Percentiles rank a stretch among this genome's conserved stretches.
Conservation (phyloP, 768 basidiomycete genomes). For the Suillus occidentalis region DNA sequence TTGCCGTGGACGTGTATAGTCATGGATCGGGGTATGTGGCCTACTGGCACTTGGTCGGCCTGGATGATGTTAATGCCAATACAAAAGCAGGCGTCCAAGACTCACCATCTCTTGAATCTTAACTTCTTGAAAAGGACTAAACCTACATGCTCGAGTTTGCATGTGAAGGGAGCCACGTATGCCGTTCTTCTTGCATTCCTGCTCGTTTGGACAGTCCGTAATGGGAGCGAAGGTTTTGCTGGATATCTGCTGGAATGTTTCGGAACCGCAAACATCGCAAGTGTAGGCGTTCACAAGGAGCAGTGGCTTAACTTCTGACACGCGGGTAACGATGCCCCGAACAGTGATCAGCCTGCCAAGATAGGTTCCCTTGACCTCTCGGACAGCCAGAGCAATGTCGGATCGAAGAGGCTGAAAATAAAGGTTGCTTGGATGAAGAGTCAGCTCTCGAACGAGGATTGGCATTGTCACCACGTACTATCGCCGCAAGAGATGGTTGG, state of each 20-base stretch:
- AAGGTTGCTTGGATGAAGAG: slow-evolving; percentile 64
- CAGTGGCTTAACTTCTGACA: slow-evolving; percentile 98
- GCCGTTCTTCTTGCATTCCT: slow-evolving; percentile 82
- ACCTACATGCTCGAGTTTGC: slow-evolving; percentile 97
- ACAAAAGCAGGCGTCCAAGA: not conserved
- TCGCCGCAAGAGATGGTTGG: slow-evolving; percentile 87
- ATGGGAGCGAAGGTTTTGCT: slow-evolving; percentile 90
- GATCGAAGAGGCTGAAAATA: slow-evolving; percentile 89
- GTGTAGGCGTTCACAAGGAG: slow-evolving; percentile 97
- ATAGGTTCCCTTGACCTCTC: slow-evolving; percentile 82
- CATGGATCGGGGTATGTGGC: slow-evolving; percentile 98
- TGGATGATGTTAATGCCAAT: slow-evolving; percentile 30
- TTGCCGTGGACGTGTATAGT: slow-evolving; percentile 91
- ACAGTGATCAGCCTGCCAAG: slow-evolving; percentile 95
- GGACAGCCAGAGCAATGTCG: slow-evolving; percentile 80
- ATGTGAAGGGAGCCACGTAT: slow-evolving; percentile 92
- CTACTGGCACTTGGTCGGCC: slow-evolving; percentile 99
- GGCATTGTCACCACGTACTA: slow-evolving; percentile 64
- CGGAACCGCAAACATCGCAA: slow-evolving; percentile 96
- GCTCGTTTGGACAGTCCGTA: slow-evolving; percentile 81
- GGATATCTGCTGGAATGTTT: slow-evolving; percentile 97
- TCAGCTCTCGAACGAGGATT: not conserved
- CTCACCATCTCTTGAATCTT: slow-evolving; percentile 98
- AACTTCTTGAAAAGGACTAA: slow-evolving; percentile 97
- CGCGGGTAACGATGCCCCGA: slow-evolving; percentile 96